Base-by-base conservation (phyloP, 2,329 filamentous ascomycete species). In the Sporothrix mexicana region DNA sequence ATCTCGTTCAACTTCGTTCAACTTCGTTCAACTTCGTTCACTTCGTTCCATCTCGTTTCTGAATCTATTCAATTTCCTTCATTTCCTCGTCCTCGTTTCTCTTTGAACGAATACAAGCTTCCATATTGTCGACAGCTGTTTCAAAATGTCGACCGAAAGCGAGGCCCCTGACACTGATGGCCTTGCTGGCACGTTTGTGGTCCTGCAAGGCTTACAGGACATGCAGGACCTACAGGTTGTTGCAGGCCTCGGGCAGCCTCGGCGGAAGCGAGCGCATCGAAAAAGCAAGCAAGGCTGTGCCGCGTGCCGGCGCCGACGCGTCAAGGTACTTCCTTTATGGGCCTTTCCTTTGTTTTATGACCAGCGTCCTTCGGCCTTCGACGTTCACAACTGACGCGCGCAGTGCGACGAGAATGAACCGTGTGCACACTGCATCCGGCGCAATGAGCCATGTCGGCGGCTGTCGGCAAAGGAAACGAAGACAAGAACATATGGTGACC, bases 151-250 rank as follows among this genome's bases (percentile, higher is more conserved):
- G 20, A 57, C 1, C 53, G 13, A 57, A 12, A 12, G 53, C 53
- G 53, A 57, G n/a, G n/a, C n/a, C n/a, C n/a, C n/a, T 25, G 20
- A n/a, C 53, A 20, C 53, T 57, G 20, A 57, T 57, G 25, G 20
- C 53, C 53, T 12, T 6, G 53, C 20, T 8, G 53, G 53, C 53
- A 57, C 13, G 20, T 57, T 57, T 8, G 53, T 57, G 20, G 53
- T 57, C 61, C 61, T 66, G 61, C 61, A 66, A 41, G 41, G 61
- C 61, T 66, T 66, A 41, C 61, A 66, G 61, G 61, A n/a, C n/a
- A n/a, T n/a, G n/a, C n/a, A n/a, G n/a, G n/a, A n/a, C n/a, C n/a
- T n/a, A n/a, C n/a, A n/a, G n/a, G n/a, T 41, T 2, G 61, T 47
- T 66, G n/a, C 61, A 7, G 61, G 13, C 61, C 61, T 5, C 4